Evolutionary conservation across 1,139 yeast genomes (phyloP), one percentile per base, ranked within the genome.

Genomic region (Lodderomyces parapsilosis): DNA sequence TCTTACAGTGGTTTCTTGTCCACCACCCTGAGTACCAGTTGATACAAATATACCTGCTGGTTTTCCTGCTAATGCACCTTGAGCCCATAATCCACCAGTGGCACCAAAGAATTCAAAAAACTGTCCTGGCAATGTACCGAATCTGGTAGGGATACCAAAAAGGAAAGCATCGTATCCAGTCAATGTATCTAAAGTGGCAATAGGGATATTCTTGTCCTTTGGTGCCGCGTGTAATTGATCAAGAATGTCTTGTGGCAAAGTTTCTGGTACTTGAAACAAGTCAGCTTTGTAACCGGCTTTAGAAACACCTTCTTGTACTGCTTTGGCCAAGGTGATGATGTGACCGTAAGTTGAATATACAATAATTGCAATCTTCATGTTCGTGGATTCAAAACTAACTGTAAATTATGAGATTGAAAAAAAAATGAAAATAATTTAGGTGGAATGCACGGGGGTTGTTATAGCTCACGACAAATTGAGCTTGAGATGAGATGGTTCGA

Each of bases 341-440:
- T 83, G 90, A 43, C 86, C 86, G 60, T 80, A 83, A 36, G 80
- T 68, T 38, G 88, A 80, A 63, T 81, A 83, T 54, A 76, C 68
- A 47, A 83, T 67, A 55, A 83, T 76, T 14, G 76, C 77, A 28
- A 69, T 58, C 60, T 70, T 71, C 65, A 63, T 38, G n/a, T n/a
- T n/a, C n/a, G n/a, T n/a, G n/a, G n/a, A n/a, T n/a, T n/a, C n/a
- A n/a, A n/a, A n/a, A n/a, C n/a, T n/a, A n/a, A n/a, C n/a, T n/a
- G n/a, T n/a, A n/a, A n/a, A n/a, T n/a, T n/a, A n/a, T n/a, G n/a
- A n/a, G n/a, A n/a, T n/a, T n/a, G n/a, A n/a, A n/a, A n/a, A n/a
- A n/a, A n/a, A n/a, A n/a, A n/a, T n/a, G n/a, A n/a, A n/a, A n/a
- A n/a, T n/a, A n/a, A n/a, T n/a, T n/a, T n/a, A n/a, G n/a, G n/a